A percentile compares a stretch with the other conserved stretches of the same genome.
Conservation (phyloP, 75 land plant genomes). For the Chamaecyparis obtusa region DNA sequence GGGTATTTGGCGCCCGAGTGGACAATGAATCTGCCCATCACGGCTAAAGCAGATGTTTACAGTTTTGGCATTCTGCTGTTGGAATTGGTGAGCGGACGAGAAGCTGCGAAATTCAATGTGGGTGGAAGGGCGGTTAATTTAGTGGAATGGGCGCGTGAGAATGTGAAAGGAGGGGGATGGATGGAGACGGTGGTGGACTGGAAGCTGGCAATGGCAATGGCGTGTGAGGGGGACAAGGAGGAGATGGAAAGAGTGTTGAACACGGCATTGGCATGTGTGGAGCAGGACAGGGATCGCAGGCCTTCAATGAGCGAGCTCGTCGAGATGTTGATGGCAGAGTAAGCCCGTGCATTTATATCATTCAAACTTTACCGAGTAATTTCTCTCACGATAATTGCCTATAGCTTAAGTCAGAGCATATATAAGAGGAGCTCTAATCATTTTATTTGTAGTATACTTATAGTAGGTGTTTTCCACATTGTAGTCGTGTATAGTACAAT, state of each 20-base stretch:
- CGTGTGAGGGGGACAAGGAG: slow-evolving; percentile 14
- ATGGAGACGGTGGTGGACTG: slow-evolving; percentile 48
- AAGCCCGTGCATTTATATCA: too few species aligned
- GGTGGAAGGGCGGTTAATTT: slow-evolving; percentile 25
- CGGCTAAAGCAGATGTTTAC: slow-evolving; percentile 72
- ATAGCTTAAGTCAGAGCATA: too few species aligned
- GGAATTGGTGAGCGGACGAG: slow-evolving; percentile 52
- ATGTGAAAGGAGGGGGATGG: slow-evolving; percentile 39
- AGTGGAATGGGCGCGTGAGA: slow-evolving; percentile 51
- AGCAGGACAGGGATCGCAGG: slow-evolving; percentile 48
- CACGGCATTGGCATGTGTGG: slow-evolving; percentile 74
- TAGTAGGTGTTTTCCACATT: too few species aligned
- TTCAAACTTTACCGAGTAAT: too few species aligned
- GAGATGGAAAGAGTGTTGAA: slow-evolving; percentile 44
- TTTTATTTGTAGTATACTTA: too few species aligned
- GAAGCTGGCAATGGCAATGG: neutral
- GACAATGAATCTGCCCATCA: slow-evolving; percentile 29
- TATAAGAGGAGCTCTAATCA: too few species aligned
- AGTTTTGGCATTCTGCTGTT: slow-evolving; percentile 74
- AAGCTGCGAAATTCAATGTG: slow-evolving; percentile 16
- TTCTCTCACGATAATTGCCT: too few species aligned
- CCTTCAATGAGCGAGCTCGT: slow-evolving; percentile 74
- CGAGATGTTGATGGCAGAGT: slow-evolving; percentile 45
- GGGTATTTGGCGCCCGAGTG: slow-evolving; percentile 82
- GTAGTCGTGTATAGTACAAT: too few species aligned